A percentile compares a stretch with the other conserved stretches of the same genome.
phyloP scores from a whole-genome alignment of 352 stramenopile species.

The Phytophthora megakarya region DNA sequence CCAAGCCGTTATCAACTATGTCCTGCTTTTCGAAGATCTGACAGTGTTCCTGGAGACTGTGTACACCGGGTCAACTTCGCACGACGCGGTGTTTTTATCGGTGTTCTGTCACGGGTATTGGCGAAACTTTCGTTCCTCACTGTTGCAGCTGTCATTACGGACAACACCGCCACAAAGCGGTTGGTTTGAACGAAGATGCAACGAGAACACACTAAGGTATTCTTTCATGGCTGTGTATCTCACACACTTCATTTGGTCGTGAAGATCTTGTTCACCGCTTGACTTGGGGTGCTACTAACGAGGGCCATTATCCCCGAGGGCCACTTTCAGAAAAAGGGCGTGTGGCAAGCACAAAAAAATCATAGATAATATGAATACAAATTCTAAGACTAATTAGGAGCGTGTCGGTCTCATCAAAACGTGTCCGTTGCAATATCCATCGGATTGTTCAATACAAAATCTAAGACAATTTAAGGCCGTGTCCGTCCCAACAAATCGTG shows the following conservation, averaged over 20 bases:
- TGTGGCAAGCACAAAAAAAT: no score
- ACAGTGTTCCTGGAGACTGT: slow-evolving; percentile 4
- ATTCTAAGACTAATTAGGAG: no score
- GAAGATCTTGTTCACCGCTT: slow-evolving; percentile 14
- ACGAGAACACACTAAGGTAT: background rate
- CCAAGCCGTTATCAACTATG: slow-evolving; percentile 13
- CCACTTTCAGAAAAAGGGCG: no score
- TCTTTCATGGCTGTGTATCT: slow-evolving; percentile 17
- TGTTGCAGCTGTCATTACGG: slow-evolving; percentile 7
- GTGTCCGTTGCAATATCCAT: no score
- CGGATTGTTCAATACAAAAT: no score
- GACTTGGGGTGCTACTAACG: no score
- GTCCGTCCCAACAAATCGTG: background rate
- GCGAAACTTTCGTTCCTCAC: no score
- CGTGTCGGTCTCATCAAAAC: no score
- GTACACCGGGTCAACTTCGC: slow-evolving; percentile 8
- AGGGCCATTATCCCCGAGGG: no score
- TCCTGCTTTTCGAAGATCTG: background rate
- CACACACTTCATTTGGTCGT: slow-evolving; percentile 11
- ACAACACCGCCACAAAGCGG: slow-evolving; percentile 13
- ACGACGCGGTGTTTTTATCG: background rate
- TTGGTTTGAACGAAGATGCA: background rate
- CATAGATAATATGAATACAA: no score
- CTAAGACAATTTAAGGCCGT: no score
- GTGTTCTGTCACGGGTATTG: no score